Evolutionary conservation across 805 yeast species (phyloP), one percentile per base, ranked within the genome.

Genomic region (Schwanniomyces pseudopolymorphus): DNA sequence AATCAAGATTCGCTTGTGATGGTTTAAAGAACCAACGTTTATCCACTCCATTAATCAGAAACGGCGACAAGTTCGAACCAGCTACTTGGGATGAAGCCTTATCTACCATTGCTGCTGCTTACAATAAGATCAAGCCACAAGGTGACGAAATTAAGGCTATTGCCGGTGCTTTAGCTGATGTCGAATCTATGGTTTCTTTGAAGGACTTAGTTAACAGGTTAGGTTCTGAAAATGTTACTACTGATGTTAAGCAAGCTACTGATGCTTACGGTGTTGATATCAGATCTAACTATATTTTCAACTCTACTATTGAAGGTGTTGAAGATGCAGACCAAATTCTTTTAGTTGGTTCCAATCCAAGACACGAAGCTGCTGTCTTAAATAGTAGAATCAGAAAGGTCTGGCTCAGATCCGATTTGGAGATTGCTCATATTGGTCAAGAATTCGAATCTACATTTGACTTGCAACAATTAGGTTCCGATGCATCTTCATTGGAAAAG

Each of bases 11-110:
- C 62, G 90, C 95, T 26, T 82, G 82, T 58, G 96, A 88, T 63
- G 96, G 94, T 33, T 78, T 89, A 62, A 85, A 84, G 72, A 85
- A 89, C 47, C 96, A 88, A 75, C 80, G 96, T 60, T 77, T 88
- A 57, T 88, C 96, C 26, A 81, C 83, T 44, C 96, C 96, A 16
- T 75, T 88, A 61, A 75, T 88, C 58, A 83, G 83, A 70, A 75
- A 73, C 50, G 90, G 88, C 56, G 81, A 81, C 64, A 69, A 72
- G 45, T 89, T 88, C 64, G 82, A 80, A 58, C 77, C 82, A 48
- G 87, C 89, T 19, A 83, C 92, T 42, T 88, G 96, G 96, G 92
- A 88, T 66, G 90, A 86, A 63, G 96, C 92, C 37, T 74, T 88
- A 50, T 68, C 84, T 14, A 77, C 83, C 39, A 81, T 88, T 56